phyloP scores from a whole-genome alignment of 2,329 filamentous ascomycete genomes.

The Ascocoryne sarcoides region DNA sequence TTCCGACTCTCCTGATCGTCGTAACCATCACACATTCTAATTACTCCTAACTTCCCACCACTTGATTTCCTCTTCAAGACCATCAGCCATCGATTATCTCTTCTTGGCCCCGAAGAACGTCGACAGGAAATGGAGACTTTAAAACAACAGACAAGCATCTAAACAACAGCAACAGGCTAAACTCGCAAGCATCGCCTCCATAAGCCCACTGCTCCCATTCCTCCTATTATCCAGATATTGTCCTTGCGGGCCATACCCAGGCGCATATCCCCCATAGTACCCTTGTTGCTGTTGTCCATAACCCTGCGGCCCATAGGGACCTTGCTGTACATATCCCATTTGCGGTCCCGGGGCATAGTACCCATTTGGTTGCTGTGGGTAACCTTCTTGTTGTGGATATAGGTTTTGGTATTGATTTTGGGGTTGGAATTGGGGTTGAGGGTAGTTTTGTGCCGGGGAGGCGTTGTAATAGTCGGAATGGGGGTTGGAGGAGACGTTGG shows the following conservation, averaged over 20 bases:
- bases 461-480: not conserved
- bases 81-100: too few species aligned
- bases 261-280: constrained; percentile 14
- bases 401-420: not conserved
- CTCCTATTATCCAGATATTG: constrained; percentile 30
- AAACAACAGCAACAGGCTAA: constrained; percentile 43
- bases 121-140: too few species aligned
- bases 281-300: constrained; percentile 9
- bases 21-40: not conserved
- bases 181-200: constrained; percentile 34
- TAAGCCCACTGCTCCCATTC: constrained; percentile 28
- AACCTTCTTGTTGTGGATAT: not conserved
- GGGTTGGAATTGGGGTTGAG: not conserved
- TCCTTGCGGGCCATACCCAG: constrained; percentile 26
- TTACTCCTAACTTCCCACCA: not conserved
- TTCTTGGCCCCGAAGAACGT: too few species aligned
- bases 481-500: not conserved
- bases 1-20: too few species aligned
- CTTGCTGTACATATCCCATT: constrained; percentile 13
- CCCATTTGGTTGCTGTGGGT: constrained; percentile 10
- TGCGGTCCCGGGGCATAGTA: constrained; percentile 17
- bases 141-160: constrained; percentile 36
- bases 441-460: not conserved
- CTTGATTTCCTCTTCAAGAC: not conserved
- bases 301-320: constrained; percentile 8